phyloP scores from a whole-genome alignment of 2,329 filamentous ascomycete species.

The Microcyclospora pomicola region DNA sequence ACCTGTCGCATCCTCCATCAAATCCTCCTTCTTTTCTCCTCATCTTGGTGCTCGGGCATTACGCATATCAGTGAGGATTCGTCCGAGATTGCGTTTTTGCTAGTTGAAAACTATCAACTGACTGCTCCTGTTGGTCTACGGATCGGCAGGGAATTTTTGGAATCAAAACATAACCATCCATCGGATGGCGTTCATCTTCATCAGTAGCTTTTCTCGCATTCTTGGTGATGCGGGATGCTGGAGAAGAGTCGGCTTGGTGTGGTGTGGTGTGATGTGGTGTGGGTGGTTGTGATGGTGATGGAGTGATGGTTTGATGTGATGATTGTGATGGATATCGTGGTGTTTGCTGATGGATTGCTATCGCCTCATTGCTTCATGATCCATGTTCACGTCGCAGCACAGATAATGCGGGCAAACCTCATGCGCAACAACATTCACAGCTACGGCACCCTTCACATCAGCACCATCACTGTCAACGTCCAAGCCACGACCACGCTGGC shows the following conservation, averaged over 20 bases:
- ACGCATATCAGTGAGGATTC: conserved; percentile 75
- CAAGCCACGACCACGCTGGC: too few species aligned
- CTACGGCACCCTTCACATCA: too few species aligned
- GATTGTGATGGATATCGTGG: too few species aligned
- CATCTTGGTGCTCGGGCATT: conserved; percentile 62
- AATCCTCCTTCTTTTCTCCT: conserved; percentile 28
- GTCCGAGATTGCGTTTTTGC: conserved; percentile 80
- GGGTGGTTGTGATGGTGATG: too few species aligned
- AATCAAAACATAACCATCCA: conserved; percentile 1
- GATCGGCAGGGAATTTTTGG: conserved; percentile 71
- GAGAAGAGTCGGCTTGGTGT: conserved; percentile 8
- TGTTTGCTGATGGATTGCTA: too few species aligned
- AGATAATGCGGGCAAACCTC: too few species aligned
- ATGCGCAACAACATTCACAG: too few species aligned
- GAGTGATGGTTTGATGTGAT: too few species aligned
- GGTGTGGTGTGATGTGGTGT: not conserved
- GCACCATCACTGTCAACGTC: too few species aligned
- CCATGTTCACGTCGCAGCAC: too few species aligned
- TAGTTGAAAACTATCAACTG: conserved; percentile 76
- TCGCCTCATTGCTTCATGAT: too few species aligned
- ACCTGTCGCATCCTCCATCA: conserved; percentile 1
- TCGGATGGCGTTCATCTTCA: conserved; percentile 9
- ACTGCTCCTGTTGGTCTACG: conserved; percentile 60
- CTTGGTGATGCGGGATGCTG: conserved; percentile 4
- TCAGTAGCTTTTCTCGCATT: conserved; percentile 6